These are phyloP conservation scores for Pseudogymnoascus sp. DNA, from an alignment of 2,329 filamentous ascomycete species.

Conservation along the genomic window DNA sequence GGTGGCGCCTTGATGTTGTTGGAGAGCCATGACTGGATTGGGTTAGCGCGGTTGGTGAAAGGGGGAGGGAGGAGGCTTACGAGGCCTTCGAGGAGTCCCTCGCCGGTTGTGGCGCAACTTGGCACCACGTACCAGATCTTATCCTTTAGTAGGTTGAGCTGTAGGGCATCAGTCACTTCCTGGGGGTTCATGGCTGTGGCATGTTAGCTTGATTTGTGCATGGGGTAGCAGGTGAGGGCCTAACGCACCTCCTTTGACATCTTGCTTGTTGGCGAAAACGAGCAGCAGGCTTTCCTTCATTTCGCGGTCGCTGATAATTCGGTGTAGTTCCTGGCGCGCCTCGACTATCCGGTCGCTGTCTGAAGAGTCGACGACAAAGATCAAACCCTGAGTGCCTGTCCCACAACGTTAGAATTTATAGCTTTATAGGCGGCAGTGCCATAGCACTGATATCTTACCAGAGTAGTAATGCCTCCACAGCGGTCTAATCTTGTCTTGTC, in stretches of 20 bases:
- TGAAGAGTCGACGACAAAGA: slow-evolving; percentile 96
- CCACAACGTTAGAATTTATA: not conserved
- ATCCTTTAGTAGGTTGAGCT: slow-evolving; percentile 70
- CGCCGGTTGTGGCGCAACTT: slow-evolving; percentile 72
- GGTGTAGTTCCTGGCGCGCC: slow-evolving; percentile 85
- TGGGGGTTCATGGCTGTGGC: slow-evolving; percentile 64
- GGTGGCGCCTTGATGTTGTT: slow-evolving; percentile 69
- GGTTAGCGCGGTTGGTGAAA: slow-evolving; percentile 8
- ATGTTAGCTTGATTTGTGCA: not conserved
- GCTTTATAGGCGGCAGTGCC: slow-evolving; percentile 22
- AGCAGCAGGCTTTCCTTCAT: slow-evolving; percentile 91
- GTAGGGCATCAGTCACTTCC: slow-evolving; percentile 69
- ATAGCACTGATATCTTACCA: slow-evolving; percentile 40
- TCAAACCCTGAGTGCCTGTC: slow-evolving; percentile 86
- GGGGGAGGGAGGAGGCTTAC: slow-evolving; percentile 33
- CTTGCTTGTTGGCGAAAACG: slow-evolving; percentile 99
- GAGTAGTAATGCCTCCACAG: slow-evolving; percentile 97
- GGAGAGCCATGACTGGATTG: slow-evolving; percentile 59
- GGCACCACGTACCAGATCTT: slow-evolving; percentile 81
- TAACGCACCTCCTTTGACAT: slow-evolving; percentile 67
- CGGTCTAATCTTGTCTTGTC: slow-evolving; percentile 97
- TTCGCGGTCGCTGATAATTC: slow-evolving; percentile 96
- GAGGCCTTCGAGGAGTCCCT: slow-evolving; percentile 73
- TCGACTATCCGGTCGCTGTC: slow-evolving; percentile 88
- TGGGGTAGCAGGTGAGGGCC: not conserved